Base-by-base conservation (phyloP, 2,329 filamentous ascomycete genomes). In the Trichoderma koningii region DNA sequence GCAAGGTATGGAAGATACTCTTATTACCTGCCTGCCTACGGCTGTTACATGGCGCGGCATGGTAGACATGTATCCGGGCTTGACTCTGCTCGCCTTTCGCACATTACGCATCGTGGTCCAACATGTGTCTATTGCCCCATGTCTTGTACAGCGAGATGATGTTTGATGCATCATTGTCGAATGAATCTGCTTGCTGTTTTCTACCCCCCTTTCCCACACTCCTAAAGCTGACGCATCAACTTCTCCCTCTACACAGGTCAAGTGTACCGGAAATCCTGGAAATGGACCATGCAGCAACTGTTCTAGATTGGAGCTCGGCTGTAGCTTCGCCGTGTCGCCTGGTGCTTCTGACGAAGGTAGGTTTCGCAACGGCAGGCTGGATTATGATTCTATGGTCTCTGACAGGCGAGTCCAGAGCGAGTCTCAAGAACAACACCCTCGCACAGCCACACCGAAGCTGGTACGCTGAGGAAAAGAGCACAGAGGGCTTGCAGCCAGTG, bases 401-500 rank as follows among this genome's bases (percentile, higher is more conserved):
- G 50, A 60, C 51, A 47, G 7, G 34, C 14, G 34, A 28, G n/a
- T 42, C 10, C 63, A 75, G 75, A 70, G 45, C 72, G 69, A 69
- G 70, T 78, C 44, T 72, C 76, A 3, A 73, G 78, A 65, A 78
- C 77, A 34, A 77, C 73, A 7, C 78, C 78, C 10, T 78, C 77
- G 1, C 73, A 75, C 23, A 78, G 75, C 60, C 76, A 76, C 63
- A 80, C 78, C 15, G 78, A 80, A 67, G 78, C 78, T 7, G 78
- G 78, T 7, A 80, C 78, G 6, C 57, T 76, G 34, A 73, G 78
- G 26, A 79, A 78, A 63, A 74, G 78, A 42, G 78, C 78, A 4
- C 78, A 80, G 62, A 69, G 77, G 56, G 78, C 78, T n/a, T 80
- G 78, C 67, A 74, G 71, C 26, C 73, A 79, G 59, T 80, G 78